A percentile compares a stretch with the other conserved stretches of the same genome.
Conservation (phyloP, 768 basidiomycete species). For the Trichaptum fuscoviolaceum region DNA sequence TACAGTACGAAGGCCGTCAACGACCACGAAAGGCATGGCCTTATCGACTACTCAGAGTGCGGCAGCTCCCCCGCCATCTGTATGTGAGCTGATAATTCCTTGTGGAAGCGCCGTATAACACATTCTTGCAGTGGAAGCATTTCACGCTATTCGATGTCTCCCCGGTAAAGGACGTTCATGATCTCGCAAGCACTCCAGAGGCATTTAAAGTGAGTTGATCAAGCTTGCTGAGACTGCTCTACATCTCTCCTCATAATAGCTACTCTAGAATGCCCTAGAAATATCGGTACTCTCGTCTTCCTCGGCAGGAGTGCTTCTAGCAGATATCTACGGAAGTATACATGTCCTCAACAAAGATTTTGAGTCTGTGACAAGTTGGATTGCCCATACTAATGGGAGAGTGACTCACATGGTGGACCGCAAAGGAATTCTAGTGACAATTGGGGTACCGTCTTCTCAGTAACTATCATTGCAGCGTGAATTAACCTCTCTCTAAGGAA, state of each 20-base stretch:
- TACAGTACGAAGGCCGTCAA: too few species aligned
- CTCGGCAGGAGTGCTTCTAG: constrained; percentile 64
- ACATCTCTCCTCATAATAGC: constrained; percentile 3
- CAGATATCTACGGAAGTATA: constrained; percentile 81
- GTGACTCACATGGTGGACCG: constrained; percentile 86
- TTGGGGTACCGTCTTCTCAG: constrained; percentile 59
- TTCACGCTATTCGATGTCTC: constrained; percentile 86
- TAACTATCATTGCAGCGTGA: neutral
- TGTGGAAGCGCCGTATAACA: neutral
- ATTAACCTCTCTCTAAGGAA: constrained; percentile 45
- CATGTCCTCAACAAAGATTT: constrained; percentile 74
- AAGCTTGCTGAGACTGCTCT: constrained; percentile 4
- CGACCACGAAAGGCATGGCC: neutral
- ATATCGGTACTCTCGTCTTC: constrained; percentile 66
- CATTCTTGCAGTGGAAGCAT: constrained; percentile 63
- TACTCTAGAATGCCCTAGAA: constrained; percentile 53
- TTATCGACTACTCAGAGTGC: neutral
- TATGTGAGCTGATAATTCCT: neutral
- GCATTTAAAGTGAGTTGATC: constrained; percentile 60
- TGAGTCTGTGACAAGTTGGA: constrained; percentile 66
- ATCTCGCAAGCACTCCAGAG: constrained; percentile 68
- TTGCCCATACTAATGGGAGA: constrained; percentile 72
- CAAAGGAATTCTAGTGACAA: constrained; percentile 75
- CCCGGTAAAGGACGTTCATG: constrained; percentile 73
- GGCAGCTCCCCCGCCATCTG: neutral